Conservation (phyloP, 257 asterid species). For the Petunia secreta region DNA sequence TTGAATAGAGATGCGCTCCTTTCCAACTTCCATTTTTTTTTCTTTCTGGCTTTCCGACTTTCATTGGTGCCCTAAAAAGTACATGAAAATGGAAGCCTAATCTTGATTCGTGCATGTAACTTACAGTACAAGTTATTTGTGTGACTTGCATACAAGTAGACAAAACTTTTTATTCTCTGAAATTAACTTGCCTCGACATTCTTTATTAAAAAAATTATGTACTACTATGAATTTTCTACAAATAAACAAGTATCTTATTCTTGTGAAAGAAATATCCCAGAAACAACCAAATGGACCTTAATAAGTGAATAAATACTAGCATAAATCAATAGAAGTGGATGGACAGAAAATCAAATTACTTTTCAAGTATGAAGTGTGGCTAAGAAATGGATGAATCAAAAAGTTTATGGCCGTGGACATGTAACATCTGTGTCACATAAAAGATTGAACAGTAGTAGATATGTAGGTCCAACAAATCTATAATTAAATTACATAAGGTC, state of each 20-base stretch:
- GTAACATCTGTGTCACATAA: background rate
- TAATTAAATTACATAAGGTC: background rate
- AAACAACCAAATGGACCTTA: background rate
- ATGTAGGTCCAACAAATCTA: background rate
- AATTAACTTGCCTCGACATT: background rate
- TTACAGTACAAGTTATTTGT: no score
- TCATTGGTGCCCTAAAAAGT: background rate
- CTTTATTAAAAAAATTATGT: background rate
- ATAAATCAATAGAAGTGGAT: conserved; percentile 1
- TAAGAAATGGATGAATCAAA: background rate
- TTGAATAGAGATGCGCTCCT: background rate
- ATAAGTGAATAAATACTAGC: background rate
- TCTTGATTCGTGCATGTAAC: background rate
- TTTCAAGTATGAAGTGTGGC: background rate
- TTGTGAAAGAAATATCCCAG: background rate
- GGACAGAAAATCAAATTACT: background rate
- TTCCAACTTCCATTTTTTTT: background rate
- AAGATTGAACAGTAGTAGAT: background rate
- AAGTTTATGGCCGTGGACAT: background rate
- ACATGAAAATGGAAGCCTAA: background rate
- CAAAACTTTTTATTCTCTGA: no score
- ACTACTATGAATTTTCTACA: background rate
- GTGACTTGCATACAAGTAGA: no score
- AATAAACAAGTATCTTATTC: background rate
- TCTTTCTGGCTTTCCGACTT: no score